Percentiles rank a stretch among this genome's conserved stretches.
phyloP scores from a whole-genome alignment of 768 basidiomycete genomes.

The Pisolithus marmoratus region DNA sequence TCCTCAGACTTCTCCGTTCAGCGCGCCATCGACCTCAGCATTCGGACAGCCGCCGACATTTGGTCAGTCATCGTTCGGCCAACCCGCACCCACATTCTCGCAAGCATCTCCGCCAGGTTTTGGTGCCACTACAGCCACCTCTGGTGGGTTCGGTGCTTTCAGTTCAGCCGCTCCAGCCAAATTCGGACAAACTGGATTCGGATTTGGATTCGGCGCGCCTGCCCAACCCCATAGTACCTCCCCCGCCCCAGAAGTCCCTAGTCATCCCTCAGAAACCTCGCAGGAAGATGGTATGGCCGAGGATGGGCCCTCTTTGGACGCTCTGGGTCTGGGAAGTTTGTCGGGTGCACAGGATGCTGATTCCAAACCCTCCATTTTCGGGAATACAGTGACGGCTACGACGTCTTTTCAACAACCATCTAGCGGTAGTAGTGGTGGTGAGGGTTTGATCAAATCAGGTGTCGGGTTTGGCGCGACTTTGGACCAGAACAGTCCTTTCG shows the following conservation, averaged over 20 bases:
- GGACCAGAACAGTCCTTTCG: conserved; percentile 23
- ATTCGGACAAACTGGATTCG: conserved; percentile 28
- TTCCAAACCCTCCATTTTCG: conserved; percentile 29
- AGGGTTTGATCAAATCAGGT: conserved; percentile 27
- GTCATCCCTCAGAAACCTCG: conserved; percentile 2
- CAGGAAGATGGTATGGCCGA: conserved; percentile 31
- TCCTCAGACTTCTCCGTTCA: conserved; percentile 15
- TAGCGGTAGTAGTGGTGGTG: background rate
- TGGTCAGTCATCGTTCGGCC: conserved; percentile 12
- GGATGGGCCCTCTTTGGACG: conserved; percentile 25
- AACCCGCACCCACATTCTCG: conserved; percentile 16
- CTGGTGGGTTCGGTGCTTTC: conserved; percentile 29
- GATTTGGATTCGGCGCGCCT: conserved; percentile 14
- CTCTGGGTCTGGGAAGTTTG: conserved; percentile 25
- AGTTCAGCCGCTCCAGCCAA: conserved; percentile 24
- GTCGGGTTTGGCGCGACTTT: conserved; percentile 27
- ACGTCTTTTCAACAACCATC: conserved; percentile 12
- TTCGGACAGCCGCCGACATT: conserved; percentile 30
- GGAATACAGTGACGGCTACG: conserved; percentile 13
- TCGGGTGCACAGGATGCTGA: conserved; percentile 18
- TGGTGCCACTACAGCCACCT: conserved; percentile 12
- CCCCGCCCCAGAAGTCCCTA: background rate
- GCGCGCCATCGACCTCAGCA: conserved; percentile 6
- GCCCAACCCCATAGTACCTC: conserved; percentile 2
- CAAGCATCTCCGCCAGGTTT: conserved; percentile 16